Conservation (phyloP, 1,284 basidiomycete genomes). For the Lentinula novae-zelandiae region DNA sequence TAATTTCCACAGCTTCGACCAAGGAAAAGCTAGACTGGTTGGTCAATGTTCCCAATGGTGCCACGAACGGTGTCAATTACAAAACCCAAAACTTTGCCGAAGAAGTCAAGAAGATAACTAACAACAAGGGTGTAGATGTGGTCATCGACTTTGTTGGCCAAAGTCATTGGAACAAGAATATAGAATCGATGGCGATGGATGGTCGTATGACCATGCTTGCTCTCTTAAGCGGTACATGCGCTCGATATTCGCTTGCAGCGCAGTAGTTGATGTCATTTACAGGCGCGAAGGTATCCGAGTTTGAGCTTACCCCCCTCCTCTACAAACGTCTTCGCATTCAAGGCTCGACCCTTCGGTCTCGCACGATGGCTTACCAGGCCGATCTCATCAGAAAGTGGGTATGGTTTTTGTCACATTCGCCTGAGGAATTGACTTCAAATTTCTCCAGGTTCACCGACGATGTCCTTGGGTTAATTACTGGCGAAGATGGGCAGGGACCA, state of each 20-base stretch:
- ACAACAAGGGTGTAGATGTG: conserved; percentile 71
- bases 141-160: conserved; percentile 88
- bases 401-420: background rate
- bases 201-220: conserved; percentile 75
- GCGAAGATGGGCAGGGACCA: conserved; percentile 49
- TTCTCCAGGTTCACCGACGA: conserved; percentile 35
- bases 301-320: conserved; percentile 68
- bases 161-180: conserved; percentile 82
- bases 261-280: conserved; percentile 10
- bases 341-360: conserved; percentile 84
- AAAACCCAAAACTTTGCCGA: conserved; percentile 77
- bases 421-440: background rate
- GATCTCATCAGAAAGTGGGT: conserved; percentile 66
- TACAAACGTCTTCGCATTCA: conserved; percentile 88
- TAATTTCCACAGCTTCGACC: conserved; percentile 84
- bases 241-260: background rate
- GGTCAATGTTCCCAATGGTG: conserved; percentile 55
- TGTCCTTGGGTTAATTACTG: conserved; percentile 60
- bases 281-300: conserved; percentile 65
- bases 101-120: conserved; percentile 62
- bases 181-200: conserved; percentile 73
- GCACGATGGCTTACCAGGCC: conserved; percentile 78
- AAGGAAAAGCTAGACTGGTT: conserved; percentile 84
- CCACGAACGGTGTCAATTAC: conserved; percentile 83
- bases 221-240: conserved; percentile 60